Base-by-base conservation (phyloP, 2,329 filamentous ascomycete species). In the Pseudovirgaria hyperparasitica region DNA sequence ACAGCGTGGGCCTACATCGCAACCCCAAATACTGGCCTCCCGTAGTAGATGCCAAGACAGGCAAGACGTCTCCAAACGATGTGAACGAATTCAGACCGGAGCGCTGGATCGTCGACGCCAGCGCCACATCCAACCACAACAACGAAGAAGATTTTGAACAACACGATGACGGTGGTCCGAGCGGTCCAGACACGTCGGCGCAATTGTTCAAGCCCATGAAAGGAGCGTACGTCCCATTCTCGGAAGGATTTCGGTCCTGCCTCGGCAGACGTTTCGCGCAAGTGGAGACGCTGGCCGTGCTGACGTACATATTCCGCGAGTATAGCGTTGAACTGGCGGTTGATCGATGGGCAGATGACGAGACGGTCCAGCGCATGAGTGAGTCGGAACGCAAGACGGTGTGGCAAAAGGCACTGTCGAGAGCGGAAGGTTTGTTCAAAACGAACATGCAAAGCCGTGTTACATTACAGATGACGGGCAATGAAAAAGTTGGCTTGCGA, bases 21-120 rank as follows among this genome's bases (percentile, higher is more conserved):
- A 80, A 84, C 48, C 78, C 79, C 8, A 70, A 67, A 25, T 75
- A 76, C 50, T 87, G 82, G 81, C 78, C 78, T 9, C 41, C 43
- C 11, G 43, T 42, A 39, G 26, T 63, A 5, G 32, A 43, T 16
- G 45, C 49, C 30, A 46, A 23, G 5, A 13, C 23, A 43, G 4
- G 11, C 12, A 12, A 9, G 11, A 17, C 19, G 22, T 33, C 3
- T 30, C 17, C 9, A 31, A 37, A 68, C 26, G 78, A 86, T 39
- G 52, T 81, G 2, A 62, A 76, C 28, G 68, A 78, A 31, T 87
- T 75, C 50, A 59, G 72, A 25, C 79, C 81, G 0, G 75, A 82
- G 49, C 67, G 81, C 22, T 86, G 82, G 81, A 68, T 82, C 9
- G 30, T 52, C 13, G 47, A 58, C 16, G 35, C 30, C 6, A 27